phyloP scores from a whole-genome alignment of 352 stramenopile species.

The Globisporangium abappressorium region DNA sequence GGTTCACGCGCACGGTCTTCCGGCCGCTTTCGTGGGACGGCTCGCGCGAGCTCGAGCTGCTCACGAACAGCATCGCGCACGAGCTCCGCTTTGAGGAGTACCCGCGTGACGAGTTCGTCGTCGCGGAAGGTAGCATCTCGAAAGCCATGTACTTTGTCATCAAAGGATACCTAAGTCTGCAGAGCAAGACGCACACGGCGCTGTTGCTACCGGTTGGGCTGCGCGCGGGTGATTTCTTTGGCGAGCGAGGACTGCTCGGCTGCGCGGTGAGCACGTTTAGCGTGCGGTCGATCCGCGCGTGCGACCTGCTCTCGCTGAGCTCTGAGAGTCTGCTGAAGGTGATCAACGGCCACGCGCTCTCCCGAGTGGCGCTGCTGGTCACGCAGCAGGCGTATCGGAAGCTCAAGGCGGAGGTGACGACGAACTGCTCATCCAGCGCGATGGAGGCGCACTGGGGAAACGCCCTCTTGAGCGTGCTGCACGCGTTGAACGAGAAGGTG shows the following conservation, averaged over 20 bases:
- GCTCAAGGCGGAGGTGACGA: constrained; percentile 5
- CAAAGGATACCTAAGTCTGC: constrained; percentile 33
- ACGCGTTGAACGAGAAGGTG: not conserved
- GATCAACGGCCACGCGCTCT: constrained; percentile 5
- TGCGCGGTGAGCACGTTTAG: no score
- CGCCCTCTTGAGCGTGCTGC: not conserved
- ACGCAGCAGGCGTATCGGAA: constrained; percentile 8
- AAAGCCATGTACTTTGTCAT: constrained; percentile 78
- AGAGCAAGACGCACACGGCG: constrained; percentile 13
- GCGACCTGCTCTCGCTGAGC: no score
- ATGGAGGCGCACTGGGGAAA: constrained; percentile 13
- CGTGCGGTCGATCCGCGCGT: no score
- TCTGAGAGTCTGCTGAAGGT: constrained; percentile 15
- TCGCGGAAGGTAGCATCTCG: constrained; percentile 57
- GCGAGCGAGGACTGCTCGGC: no score
- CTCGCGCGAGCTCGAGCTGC: constrained; percentile 22
- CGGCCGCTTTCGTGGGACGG: constrained; percentile 17
- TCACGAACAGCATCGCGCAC: constrained; percentile 35
- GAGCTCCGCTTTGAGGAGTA: constrained; percentile 61
- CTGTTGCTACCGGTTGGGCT: constrained; percentile 3
- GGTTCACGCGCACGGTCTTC: constrained; percentile 34
- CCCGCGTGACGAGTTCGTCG: constrained; percentile 53
- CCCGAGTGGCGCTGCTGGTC: not conserved
- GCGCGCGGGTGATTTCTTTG: not conserved
- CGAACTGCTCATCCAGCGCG: not conserved